Conservation (phyloP, 2,329 filamentous ascomycete genomes). For the Colletotrichum orbiculare region DNA sequence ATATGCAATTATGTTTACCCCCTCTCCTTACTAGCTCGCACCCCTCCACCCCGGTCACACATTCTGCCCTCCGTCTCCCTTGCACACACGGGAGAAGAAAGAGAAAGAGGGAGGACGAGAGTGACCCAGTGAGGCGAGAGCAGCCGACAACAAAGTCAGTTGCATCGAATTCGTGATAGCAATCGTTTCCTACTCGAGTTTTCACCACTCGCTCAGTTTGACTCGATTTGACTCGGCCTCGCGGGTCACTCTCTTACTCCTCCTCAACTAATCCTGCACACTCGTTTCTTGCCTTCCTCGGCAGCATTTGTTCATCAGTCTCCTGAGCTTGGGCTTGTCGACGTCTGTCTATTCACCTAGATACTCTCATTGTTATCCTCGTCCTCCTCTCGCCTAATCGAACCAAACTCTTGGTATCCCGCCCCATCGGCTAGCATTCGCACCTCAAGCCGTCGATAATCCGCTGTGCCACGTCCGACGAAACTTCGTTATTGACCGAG, state of each 20-base stretch:
- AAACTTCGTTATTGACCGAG: conserved; percentile 1
- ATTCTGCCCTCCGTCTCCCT: conserved; percentile 17
- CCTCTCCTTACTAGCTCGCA: conserved; percentile 3
- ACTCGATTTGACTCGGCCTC: conserved; percentile 11
- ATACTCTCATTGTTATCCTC: not conserved
- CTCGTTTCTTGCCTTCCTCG: conserved; percentile 25
- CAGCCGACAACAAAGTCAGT: not conserved
- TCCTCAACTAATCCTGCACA: conserved; percentile 29
- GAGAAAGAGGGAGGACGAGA: not conserved
- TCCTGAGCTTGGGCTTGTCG: conserved; percentile 25
- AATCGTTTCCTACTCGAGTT: conserved; percentile 26
- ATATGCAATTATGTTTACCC: too few species aligned
- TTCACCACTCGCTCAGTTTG: conserved; percentile 15
- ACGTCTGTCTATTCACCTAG: conserved; percentile 11
- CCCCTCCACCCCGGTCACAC: conserved; percentile 13
- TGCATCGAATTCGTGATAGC: conserved; percentile 10
- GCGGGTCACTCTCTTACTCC: conserved; percentile 5
- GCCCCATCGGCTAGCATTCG: too few species aligned
- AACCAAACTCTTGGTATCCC: not conserved
- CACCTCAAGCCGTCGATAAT: not conserved
- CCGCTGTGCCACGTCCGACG: not conserved
- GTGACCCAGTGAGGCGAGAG: too few species aligned
- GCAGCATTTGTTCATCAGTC: conserved; percentile 20
- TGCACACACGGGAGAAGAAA: conserved; percentile 11
- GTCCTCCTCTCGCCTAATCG: conserved; percentile 23